phyloP scores from a whole-genome alignment of 1,284 basidiomycete species.

The Naganishia sp. region DNA sequence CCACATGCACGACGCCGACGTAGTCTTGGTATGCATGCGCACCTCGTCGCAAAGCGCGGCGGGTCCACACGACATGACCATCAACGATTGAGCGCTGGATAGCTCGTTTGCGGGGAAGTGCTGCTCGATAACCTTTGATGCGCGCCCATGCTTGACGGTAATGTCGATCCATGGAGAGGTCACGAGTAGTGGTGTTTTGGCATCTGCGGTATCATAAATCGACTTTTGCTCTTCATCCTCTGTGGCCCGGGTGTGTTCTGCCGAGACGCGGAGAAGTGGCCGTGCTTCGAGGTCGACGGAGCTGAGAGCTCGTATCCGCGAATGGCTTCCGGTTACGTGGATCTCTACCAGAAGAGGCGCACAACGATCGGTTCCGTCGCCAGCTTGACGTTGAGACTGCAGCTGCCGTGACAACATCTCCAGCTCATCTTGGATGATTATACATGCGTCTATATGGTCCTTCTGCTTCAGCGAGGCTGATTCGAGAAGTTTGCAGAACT shows the following conservation, averaged over 20 bases:
- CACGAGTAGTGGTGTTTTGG: neutral
- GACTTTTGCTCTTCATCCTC: neutral
- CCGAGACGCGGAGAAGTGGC: neutral
- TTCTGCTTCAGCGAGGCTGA: neutral
- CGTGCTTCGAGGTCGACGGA: neutral
- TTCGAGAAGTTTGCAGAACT: neutral
- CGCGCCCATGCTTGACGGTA: slow-evolving; percentile 9
- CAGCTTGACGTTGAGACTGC: neutral
- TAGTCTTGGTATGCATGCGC: slow-evolving; percentile 10
- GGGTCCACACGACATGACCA: slow-evolving; percentile 17
- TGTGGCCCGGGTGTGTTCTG: neutral
- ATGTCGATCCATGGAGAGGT: slow-evolving; percentile 11
- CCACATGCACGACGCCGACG: neutral
- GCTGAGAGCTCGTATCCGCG: neutral
- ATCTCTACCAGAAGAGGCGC: slow-evolving; percentile 10
- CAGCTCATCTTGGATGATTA: slow-evolving; percentile 14
- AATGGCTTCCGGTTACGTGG: neutral
- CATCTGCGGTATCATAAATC: neutral
- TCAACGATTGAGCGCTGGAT: slow-evolving; percentile 10
- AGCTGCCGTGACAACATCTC: neutral
- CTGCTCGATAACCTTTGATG: slow-evolving; percentile 6
- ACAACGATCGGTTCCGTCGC: neutral
- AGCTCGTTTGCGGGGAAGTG: slow-evolving; percentile 10
- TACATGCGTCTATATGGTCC: neutral
- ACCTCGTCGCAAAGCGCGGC: slow-evolving; percentile 24